Evolutionary conservation across 176 grass and related monocot genomes (phyloP).

Genomic region (Triticum monococcum): DNA sequence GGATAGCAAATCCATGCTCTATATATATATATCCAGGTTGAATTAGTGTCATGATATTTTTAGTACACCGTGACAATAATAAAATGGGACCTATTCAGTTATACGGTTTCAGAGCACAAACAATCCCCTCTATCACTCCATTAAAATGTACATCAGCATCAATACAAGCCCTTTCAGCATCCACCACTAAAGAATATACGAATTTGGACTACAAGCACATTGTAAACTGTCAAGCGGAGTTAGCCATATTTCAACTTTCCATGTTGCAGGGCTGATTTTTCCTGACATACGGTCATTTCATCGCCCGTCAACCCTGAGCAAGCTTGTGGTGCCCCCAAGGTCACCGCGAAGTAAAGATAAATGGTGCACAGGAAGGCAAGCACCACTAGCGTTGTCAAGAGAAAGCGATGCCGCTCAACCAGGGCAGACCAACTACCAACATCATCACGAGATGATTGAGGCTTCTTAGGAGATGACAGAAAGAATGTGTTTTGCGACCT

Average conservation of each 20-base stretch:
- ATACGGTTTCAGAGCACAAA: slow-evolving; percentile 18
- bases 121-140: slow-evolving; percentile 17
- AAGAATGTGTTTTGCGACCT: slow-evolving; percentile 77
- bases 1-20: too few species aligned
- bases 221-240: slow-evolving; percentile 10
- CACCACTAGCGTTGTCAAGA: slow-evolving; percentile 69
- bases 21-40: background rate
- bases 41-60: slow-evolving; percentile 25
- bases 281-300: slow-evolving; percentile 59
- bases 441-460: slow-evolving; percentile 56
- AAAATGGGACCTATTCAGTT: slow-evolving; percentile 21
- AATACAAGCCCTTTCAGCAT: slow-evolving; percentile 24
- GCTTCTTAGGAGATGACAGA: slow-evolving; percentile 48
- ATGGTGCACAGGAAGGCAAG: slow-evolving; percentile 88
- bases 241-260: slow-evolving; percentile 80
- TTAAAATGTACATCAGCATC: slow-evolving; percentile 27
- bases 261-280: slow-evolving; percentile 56
- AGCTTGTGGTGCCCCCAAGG: slow-evolving; percentile 52
- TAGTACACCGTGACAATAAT: slow-evolving; percentile 26
- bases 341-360: slow-evolving; percentile 94
- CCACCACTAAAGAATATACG: slow-evolving; percentile 42
- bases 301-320: slow-evolving; percentile 54
- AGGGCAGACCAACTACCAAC: slow-evolving; percentile 69
- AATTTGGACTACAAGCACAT: slow-evolving; percentile 25
- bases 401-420: slow-evolving; percentile 81